phyloP scores from a whole-genome alignment of 192 early-diverging fungal species.

The Gonapodya prolifera region DNA sequence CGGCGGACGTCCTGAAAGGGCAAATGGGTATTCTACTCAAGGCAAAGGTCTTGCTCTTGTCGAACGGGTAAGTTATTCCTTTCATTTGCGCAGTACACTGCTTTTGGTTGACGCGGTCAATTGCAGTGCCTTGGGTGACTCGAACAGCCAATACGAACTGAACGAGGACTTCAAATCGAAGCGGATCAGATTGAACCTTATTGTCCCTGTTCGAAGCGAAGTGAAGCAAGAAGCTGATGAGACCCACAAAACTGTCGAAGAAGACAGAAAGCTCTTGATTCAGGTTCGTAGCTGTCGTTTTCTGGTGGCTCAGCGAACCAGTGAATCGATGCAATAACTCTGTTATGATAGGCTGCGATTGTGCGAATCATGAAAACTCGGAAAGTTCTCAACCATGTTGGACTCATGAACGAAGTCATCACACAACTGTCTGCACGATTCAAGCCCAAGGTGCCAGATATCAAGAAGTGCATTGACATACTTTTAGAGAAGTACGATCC shows the following conservation, averaged over 20 bases:
- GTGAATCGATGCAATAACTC: neutral
- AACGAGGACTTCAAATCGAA: constrained; percentile 69
- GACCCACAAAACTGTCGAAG: constrained; percentile 81
- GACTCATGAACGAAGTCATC: constrained; percentile 81
- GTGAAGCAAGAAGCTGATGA: constrained; percentile 83
- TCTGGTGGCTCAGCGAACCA: neutral
- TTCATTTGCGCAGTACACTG: neutral
- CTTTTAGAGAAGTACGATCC: constrained; percentile 56
- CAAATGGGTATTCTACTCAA: constrained; percentile 70
- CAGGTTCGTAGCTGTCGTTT: constrained; percentile 39
- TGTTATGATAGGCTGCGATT: constrained; percentile 69
- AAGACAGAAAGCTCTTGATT: constrained; percentile 84
- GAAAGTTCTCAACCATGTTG: constrained; percentile 71
- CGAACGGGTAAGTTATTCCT: constrained; percentile 15
- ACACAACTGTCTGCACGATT: constrained; percentile 75
- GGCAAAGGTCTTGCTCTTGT: constrained; percentile 59
- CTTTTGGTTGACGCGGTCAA: neutral
- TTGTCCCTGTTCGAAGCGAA: constrained; percentile 71
- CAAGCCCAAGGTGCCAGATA: constrained; percentile 74
- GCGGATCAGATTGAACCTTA: constrained; percentile 79
- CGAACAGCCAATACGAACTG: constrained; percentile 44
- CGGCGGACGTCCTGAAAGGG: constrained; percentile 45
- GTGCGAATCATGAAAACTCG: constrained; percentile 99
- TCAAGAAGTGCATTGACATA: constrained; percentile 94
- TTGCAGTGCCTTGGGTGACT: constrained; percentile 7